Evolutionary conservation across 805 yeast genomes (phyloP).

Genomic region (Citeromyces nyonsensis): DNA sequence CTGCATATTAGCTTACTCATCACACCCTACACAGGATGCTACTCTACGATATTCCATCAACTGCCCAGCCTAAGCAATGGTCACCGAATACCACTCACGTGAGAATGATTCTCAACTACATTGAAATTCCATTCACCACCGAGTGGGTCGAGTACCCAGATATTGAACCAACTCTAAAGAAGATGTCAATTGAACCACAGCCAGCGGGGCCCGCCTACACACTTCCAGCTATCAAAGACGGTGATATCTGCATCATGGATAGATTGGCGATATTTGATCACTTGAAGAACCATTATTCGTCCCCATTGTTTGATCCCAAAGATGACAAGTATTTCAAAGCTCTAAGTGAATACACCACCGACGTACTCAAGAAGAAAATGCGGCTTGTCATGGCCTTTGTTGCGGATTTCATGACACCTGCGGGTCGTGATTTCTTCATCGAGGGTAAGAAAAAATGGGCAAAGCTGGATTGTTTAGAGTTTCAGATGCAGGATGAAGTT

Average conservation of each 20-base stretch:
- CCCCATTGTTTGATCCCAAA: neutral
- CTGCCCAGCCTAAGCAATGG: neutral
- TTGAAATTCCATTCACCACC: conserved; percentile 1
- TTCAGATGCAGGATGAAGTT: neutral
- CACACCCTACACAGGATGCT: no score
- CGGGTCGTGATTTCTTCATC: neutral
- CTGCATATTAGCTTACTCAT: no score
- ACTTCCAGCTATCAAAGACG: conserved; percentile 1
- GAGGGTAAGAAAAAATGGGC: neutral
- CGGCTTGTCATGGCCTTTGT: conserved; percentile 1
- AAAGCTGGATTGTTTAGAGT: conserved; percentile 1
- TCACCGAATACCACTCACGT: conserved; percentile 1
- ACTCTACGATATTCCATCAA: conserved; percentile 1
- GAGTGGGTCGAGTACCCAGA: conserved; percentile 2
- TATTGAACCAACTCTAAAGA: neutral
- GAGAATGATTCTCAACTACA: conserved; percentile 1
- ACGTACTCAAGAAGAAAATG: neutral
- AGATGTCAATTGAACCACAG: conserved; percentile 1
- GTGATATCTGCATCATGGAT: conserved; percentile 1
- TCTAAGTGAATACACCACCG: neutral
- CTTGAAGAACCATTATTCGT: neutral
- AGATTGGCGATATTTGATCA: conserved; percentile 1
- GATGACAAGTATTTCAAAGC: neutral
- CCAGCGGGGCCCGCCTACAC: conserved; percentile 1
- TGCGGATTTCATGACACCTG: neutral